Conservation (phyloP, 2,329 filamentous ascomycete species). For the Myriangium duriaei region DNA sequence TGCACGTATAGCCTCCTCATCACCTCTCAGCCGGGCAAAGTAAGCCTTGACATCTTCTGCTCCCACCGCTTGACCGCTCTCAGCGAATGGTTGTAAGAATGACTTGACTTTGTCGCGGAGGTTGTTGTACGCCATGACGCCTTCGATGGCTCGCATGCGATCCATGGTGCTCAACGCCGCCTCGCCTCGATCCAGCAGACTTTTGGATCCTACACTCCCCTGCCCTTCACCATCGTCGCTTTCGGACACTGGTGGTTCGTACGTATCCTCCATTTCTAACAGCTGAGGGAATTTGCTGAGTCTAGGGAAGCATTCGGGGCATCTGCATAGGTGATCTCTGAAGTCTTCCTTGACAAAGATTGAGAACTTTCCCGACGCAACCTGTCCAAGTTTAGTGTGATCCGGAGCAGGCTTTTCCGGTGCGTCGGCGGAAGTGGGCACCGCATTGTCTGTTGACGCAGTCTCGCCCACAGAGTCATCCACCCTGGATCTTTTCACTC, state of each 20-base stretch:
- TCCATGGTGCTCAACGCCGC: slow-evolving; percentile 85
- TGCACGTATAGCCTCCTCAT: slow-evolving; percentile 59
- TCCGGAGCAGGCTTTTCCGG: slow-evolving; percentile 14
- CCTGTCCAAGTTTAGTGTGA: slow-evolving; percentile 37
- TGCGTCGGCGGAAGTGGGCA: neutral
- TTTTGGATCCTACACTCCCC: slow-evolving; percentile 56
- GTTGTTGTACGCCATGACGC: slow-evolving; percentile 96
- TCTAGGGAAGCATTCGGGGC: slow-evolving; percentile 62
- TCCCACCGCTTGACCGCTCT: slow-evolving; percentile 74
- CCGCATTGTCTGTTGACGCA: slow-evolving; percentile 3
- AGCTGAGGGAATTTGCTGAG: slow-evolving; percentile 65
- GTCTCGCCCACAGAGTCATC: slow-evolving; percentile 1
- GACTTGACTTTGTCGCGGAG: slow-evolving; percentile 91
- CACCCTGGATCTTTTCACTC: slow-evolving; percentile 9
- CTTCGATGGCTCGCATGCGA: slow-evolving; percentile 80
- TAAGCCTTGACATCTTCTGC: slow-evolving; percentile 95
- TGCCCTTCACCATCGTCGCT: slow-evolving; percentile 41
- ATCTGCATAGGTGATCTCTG: slow-evolving; percentile 71
- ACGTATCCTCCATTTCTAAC: slow-evolving; percentile 85
- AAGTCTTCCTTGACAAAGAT: slow-evolving; percentile 74
- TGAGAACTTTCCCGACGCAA: slow-evolving; percentile 52
- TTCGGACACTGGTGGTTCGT: slow-evolving; percentile 75
- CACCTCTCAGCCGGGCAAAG: slow-evolving; percentile 86
- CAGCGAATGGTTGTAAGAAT: slow-evolving; percentile 87
- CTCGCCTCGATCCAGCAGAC: slow-evolving; percentile 81